Percentiles rank a stretch among this genome's conserved stretches.
Evolutionary conservation across 139 green algal species (phyloP).

Genomic region (Chloropicon primus): DNA sequence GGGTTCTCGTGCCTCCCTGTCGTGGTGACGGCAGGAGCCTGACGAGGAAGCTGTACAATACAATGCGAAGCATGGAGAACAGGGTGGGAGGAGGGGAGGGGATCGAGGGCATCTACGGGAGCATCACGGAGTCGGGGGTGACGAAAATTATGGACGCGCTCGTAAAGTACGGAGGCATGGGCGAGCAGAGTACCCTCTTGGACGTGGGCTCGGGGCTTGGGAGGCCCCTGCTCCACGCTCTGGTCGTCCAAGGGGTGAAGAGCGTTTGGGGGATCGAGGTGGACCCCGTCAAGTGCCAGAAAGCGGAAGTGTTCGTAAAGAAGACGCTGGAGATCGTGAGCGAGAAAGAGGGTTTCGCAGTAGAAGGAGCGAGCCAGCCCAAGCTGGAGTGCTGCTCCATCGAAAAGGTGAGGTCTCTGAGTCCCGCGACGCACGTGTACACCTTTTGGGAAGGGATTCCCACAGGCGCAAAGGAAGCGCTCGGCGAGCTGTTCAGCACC

Average conservation of each 20-base stretch:
- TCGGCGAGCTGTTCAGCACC: constrained; percentile 58
- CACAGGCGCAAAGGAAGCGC: constrained; percentile 39
- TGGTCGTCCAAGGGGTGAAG: constrained; percentile 30
- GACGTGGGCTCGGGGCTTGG: constrained; percentile 78
- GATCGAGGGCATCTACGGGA: constrained; percentile 80
- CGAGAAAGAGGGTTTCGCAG: constrained; percentile 4
- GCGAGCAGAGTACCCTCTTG: constrained; percentile 40
- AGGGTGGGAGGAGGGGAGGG: constrained; percentile 57
- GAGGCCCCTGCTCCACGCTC: constrained; percentile 70
- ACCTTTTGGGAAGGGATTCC: constrained; percentile 90
- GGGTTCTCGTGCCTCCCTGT: too few species aligned
- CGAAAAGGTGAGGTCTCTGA: constrained; percentile 50
- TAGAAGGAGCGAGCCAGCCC: constrained; percentile 10
- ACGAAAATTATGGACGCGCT: constrained; percentile 53
- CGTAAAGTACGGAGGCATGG: constrained; percentile 40
- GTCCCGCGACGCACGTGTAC: constrained; percentile 71
- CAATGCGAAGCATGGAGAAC: background rate
- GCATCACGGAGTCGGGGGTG: constrained; percentile 58
- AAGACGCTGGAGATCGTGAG: constrained; percentile 29
- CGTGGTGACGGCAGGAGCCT: too few species aligned
- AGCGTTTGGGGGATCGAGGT: constrained; percentile 55
- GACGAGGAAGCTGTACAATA: background rate
- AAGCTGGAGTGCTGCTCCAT: constrained; percentile 41
- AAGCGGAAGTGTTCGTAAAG: constrained; percentile 52
- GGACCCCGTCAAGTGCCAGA: constrained; percentile 71